Conservation (phyloP, 2,329 filamentous ascomycete species). For the Cercospora brassicicola region DNA sequence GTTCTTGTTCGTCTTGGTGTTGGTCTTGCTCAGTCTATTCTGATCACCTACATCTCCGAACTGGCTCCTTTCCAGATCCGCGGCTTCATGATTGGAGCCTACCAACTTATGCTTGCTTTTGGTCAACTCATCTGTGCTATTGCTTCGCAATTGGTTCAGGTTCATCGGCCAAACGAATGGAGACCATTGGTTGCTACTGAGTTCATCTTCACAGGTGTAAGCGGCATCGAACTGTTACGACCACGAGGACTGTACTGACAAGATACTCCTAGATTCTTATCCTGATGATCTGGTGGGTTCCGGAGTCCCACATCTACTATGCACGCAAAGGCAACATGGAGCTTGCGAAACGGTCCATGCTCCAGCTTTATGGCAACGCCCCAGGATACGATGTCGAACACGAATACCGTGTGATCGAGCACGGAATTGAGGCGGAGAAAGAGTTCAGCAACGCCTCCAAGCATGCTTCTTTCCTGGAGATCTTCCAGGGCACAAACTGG, state of each 20-base stretch:
- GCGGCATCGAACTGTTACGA: no score
- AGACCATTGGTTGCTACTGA: conserved; percentile 22
- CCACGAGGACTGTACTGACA: background rate
- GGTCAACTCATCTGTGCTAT: conserved; percentile 21
- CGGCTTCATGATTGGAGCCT: conserved; percentile 24
- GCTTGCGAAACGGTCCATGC: conserved; percentile 20
- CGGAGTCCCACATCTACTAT: conserved; percentile 21
- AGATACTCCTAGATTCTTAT: conserved; percentile 10
- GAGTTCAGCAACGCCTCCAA: conserved; percentile 12
- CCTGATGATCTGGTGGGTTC: conserved; percentile 21
- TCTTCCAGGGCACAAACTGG: conserved; percentile 24
- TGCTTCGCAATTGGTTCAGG: conserved; percentile 19
- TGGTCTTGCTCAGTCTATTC: conserved; percentile 23
- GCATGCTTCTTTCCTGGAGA: conserved; percentile 21
- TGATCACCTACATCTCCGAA: conserved; percentile 25
- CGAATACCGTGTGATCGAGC: conserved; percentile 24
- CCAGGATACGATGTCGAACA: conserved; percentile 22
- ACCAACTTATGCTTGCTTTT: conserved; percentile 22
- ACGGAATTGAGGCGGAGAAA: conserved; percentile 22
- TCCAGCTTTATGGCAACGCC: conserved; percentile 19
- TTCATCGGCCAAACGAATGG: conserved; percentile 20
- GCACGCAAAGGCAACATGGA: conserved; percentile 20
- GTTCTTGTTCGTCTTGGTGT: conserved; percentile 24
- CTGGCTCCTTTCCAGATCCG: conserved; percentile 25
- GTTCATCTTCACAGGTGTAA: conserved; percentile 25